Conservation (phyloP, 345 rosid species). For the Luvunga scandens region DNA sequence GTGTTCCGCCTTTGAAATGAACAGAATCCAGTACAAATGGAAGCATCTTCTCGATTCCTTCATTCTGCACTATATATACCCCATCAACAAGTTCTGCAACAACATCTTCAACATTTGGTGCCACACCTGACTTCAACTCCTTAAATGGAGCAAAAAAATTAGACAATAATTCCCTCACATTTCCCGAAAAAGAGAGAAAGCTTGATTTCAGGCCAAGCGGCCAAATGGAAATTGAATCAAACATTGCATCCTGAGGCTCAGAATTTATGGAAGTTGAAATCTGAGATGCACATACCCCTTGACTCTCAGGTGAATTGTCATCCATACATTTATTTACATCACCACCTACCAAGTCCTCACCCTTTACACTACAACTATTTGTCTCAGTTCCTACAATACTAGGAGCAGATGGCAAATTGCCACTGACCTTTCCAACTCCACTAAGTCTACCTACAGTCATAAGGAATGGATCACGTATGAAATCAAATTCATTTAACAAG, state of each 20-base stretch:
- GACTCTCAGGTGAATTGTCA: conserved; percentile 30
- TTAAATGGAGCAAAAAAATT: conserved; percentile 36
- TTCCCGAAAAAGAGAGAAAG: conserved; percentile 33
- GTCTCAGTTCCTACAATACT: conserved; percentile 24
- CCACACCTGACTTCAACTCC: conserved; percentile 41
- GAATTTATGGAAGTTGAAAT: conserved; percentile 31
- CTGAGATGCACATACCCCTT: conserved; percentile 29
- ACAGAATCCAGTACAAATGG: conserved; percentile 89
- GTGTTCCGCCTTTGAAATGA: conserved; percentile 80
- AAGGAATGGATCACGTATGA: conserved; percentile 66
- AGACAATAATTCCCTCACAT: conserved; percentile 30
- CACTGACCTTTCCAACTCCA: conserved; percentile 31
- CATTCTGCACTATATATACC: conserved; percentile 50
- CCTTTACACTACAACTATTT: conserved; percentile 20
- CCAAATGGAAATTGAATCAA: conserved; percentile 31
- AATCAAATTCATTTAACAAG: conserved; percentile 26
- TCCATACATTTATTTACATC: conserved; percentile 25
- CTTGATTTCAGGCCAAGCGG: conserved; percentile 25
- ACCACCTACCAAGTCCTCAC: conserved; percentile 26
- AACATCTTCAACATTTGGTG: conserved; percentile 52
- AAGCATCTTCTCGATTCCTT: conserved; percentile 58
- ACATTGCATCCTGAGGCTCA: conserved; percentile 33
- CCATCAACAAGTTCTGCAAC: conserved; percentile 62
- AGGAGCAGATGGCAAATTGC: conserved; percentile 27
- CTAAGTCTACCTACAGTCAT: conserved; percentile 49